Conservation (phyloP, 2,329 filamentous ascomycete species). For the Teratosphaeria nubilosa region DNA sequence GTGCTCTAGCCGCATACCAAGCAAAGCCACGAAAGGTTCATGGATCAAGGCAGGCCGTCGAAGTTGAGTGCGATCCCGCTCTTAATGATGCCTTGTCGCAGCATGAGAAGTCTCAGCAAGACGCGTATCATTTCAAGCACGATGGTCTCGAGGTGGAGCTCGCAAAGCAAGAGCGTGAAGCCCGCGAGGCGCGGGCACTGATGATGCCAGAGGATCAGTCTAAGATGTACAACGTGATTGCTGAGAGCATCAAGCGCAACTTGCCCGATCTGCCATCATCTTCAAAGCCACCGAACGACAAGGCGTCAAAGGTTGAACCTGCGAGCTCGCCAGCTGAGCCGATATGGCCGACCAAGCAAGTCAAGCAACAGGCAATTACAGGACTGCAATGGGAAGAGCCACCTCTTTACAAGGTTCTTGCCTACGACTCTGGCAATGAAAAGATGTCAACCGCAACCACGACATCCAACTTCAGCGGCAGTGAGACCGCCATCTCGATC, state of each 20-base stretch:
- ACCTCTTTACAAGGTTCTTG: slow-evolving; percentile 53
- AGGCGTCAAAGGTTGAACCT: slow-evolving; percentile 1
- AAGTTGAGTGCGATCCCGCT: slow-evolving; percentile 13
- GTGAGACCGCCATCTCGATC: slow-evolving; percentile 44
- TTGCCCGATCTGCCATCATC: neutral
- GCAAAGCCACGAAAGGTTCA: neutral
- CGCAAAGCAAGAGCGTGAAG: slow-evolving; percentile 1
- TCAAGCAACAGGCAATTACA: neutral
- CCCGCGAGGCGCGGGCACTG: slow-evolving; percentile 2
- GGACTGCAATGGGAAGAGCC: slow-evolving; percentile 22
- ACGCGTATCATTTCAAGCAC: slow-evolving; percentile 2
- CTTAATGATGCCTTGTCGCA: slow-evolving; percentile 17
- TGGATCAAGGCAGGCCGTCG: slow-evolving; percentile 6
- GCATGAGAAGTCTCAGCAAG: slow-evolving; percentile 12
- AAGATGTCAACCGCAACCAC: slow-evolving; percentile 51
- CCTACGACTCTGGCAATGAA: slow-evolving; percentile 52
- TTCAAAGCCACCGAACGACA: neutral
- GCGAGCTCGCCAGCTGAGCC: neutral
- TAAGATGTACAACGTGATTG: slow-evolving; percentile 1
- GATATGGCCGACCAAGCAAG: neutral
- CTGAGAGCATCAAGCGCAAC: neutral
- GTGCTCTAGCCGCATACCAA: neutral
- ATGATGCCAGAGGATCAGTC: slow-evolving; percentile 1
- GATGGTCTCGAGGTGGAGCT: slow-evolving; percentile 7
- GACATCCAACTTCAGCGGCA: slow-evolving; percentile 40